phyloP scores from a whole-genome alignment of 345 rosid genomes.

The Populus ilicifolia region DNA sequence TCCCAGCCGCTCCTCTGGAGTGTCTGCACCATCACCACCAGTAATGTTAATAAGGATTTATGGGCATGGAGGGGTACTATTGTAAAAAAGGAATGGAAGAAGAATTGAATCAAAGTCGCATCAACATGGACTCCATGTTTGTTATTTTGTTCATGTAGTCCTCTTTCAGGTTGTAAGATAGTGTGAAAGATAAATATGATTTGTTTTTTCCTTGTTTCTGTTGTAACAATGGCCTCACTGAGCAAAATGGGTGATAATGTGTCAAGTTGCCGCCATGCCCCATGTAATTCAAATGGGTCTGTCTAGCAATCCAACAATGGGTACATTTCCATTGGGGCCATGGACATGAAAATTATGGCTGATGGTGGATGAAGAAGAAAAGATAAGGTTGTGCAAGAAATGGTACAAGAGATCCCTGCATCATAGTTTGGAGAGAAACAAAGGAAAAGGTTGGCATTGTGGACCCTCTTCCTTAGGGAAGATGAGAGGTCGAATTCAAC shows the following conservation, averaged over 20 bases:
- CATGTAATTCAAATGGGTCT: not conserved
- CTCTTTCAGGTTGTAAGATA: not conserved
- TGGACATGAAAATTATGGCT: not conserved
- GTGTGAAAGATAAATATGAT: not conserved
- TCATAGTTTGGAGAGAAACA: not conserved
- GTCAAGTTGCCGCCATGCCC: not conserved
- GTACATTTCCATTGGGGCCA: not conserved
- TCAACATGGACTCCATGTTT: slow-evolving; percentile 29
- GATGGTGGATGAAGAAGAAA: not conserved
- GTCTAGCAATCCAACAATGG: too few relatives aligned
- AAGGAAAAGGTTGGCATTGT: not conserved
- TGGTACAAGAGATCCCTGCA: not conserved
- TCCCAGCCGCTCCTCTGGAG: slow-evolving; percentile 75
- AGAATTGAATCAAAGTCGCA: not conserved
- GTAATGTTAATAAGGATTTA: not conserved
- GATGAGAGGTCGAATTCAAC: too few relatives aligned
- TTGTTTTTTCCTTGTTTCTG: not conserved
- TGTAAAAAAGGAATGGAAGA: not conserved
- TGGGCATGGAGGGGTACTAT: not conserved
- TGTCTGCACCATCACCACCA: slow-evolving; percentile 87
- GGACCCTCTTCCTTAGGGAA: not conserved
- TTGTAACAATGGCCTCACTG: not conserved
- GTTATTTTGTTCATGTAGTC: not conserved
- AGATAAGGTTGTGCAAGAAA: not conserved
- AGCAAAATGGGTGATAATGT: too few relatives aligned